A percentile compares a stretch with the other conserved stretches of the same genome.
Conservation (phyloP, 768 basidiomycete genomes). For the Trametes elegans region DNA sequence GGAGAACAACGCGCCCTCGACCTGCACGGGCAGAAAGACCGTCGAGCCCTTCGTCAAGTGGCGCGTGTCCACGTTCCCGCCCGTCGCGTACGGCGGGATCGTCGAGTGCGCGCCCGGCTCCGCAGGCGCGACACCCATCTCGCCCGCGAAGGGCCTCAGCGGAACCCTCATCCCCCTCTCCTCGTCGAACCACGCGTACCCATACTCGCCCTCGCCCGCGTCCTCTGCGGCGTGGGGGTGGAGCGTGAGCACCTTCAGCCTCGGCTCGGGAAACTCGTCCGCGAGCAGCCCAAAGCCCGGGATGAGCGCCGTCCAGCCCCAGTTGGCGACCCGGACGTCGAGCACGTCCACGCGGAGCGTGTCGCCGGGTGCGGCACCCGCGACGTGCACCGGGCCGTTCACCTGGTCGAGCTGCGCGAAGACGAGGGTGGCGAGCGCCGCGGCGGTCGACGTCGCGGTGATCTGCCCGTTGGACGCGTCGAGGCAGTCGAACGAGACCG, state of each 20-base stretch:
- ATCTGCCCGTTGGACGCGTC: constrained; percentile 64
- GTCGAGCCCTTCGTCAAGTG: constrained; percentile 55
- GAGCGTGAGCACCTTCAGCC: constrained; percentile 55
- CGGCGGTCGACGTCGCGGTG: constrained; percentile 39
- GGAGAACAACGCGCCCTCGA: constrained; percentile 58
- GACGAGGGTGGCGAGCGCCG: constrained; percentile 38
- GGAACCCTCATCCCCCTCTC: constrained; percentile 48
- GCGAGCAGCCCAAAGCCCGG: constrained; percentile 58
- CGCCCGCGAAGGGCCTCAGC: constrained; percentile 56
- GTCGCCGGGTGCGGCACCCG: constrained; percentile 52
- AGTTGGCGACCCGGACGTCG: constrained; percentile 46
- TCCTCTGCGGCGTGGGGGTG: constrained; percentile 17
- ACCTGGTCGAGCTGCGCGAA: constrained; percentile 55
- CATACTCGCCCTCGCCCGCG: constrained; percentile 23
- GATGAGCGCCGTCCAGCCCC: constrained; percentile 63
- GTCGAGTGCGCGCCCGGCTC: constrained; percentile 52
- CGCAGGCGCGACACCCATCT: constrained; percentile 61
- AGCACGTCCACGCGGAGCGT: constrained; percentile 60
- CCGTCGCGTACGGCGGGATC: constrained; percentile 60
- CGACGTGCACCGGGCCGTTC: constrained; percentile 56
- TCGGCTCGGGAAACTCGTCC: constrained; percentile 52
- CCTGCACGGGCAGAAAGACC: constrained; percentile 56
- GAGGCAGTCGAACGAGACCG: constrained; percentile 57
- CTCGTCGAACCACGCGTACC: constrained; percentile 52
- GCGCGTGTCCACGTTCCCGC: constrained; percentile 62